Base-by-base conservation (phyloP, 148 eudicot genomes). In the Limonium bicolor region DNA sequence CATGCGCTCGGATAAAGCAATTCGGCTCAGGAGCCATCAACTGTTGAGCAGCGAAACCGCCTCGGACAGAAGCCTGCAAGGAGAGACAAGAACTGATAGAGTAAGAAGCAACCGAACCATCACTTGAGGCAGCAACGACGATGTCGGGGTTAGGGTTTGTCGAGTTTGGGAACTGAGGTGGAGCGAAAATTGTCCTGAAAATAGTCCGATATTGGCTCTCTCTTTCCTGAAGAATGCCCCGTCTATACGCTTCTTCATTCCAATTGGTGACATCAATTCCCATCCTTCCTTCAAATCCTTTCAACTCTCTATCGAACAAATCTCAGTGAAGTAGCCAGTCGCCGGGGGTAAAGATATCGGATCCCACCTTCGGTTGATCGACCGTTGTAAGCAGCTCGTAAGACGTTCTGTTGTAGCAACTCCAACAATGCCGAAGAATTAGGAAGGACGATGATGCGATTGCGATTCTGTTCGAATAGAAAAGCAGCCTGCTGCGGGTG, bases 61-160 rank as follows among this genome's bases (percentile, higher is more conserved):
- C n/a, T n/a, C n/a, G n/a, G n/a, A n/a, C n/a, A n/a, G n/a, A n/a
- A n/a, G n/a, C n/a, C n/a, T 42, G 68, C 37, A 62, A 59, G 45
- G 73, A 58, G 60, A 79, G 74, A 48, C 62, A 46, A 19, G 85
- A 66, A 34, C 86, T 64, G 45, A 90, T 68, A 45, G 99, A 84
- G 65, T 84, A 85, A 1, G 87, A 36, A 29, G 93, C 73, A 31
- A 90, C 48, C 44, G 85, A 60, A 53, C 99, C 99, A 48, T 85
- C 86, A 48, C 95, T 85, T 18, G 82, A 76, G 21, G 99, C 95
- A 32, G 94, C 60, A 60, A 82, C 94, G 51, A 90, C 28, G 58
- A 52, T 49, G 65, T 80, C 77, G 20, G 86, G 71, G 41, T 59
- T 73, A 48, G 70, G 44, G 55, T 61, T 64, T n/a, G n/a, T n/a